Conservation (phyloP, 2,329 filamentous ascomycete species). For the Trichocomaceae sp. region DNA sequence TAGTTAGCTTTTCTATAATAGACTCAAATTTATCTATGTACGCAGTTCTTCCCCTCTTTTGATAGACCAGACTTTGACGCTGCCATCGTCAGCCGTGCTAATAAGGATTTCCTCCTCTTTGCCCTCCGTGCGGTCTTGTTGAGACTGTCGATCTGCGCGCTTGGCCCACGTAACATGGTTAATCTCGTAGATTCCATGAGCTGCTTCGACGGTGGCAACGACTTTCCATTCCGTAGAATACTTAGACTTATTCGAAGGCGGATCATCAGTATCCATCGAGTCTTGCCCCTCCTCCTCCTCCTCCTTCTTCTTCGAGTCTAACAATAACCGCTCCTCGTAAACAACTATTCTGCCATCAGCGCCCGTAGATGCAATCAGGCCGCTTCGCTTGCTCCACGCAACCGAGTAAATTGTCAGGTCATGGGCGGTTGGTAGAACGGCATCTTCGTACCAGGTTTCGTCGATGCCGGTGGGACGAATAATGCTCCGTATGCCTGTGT, state of each 20-base stretch:
- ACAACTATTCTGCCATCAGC: constrained; percentile 77
- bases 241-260: constrained; percentile 14
- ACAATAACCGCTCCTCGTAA: constrained; percentile 58
- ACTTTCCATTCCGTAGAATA: constrained; percentile 59
- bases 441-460: constrained; percentile 78
- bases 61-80: constrained; percentile 74
- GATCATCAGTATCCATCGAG: constrained; percentile 24
- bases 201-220: constrained; percentile 61
- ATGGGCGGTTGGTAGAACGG: constrained; percentile 67
- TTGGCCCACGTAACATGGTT: constrained; percentile 88
- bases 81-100: constrained; percentile 86
- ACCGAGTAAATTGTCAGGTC: constrained; percentile 77
- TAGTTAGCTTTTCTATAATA: too few relatives aligned
- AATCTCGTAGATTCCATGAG: constrained; percentile 87
- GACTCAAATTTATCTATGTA: too few relatives aligned
- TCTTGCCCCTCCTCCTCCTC: constrained; percentile 21
- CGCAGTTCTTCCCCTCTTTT: background rate
- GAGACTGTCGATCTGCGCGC: constrained; percentile 58
- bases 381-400: constrained; percentile 71
- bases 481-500: constrained; percentile 69
- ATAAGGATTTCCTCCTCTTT: constrained; percentile 75
- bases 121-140: constrained; percentile 35
- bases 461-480: constrained; percentile 66
- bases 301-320: constrained; percentile 15
- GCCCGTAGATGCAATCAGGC: constrained; percentile 77